phyloP scores from a whole-genome alignment of 257 asterid species.

The Hygrophila difformis region DNA sequence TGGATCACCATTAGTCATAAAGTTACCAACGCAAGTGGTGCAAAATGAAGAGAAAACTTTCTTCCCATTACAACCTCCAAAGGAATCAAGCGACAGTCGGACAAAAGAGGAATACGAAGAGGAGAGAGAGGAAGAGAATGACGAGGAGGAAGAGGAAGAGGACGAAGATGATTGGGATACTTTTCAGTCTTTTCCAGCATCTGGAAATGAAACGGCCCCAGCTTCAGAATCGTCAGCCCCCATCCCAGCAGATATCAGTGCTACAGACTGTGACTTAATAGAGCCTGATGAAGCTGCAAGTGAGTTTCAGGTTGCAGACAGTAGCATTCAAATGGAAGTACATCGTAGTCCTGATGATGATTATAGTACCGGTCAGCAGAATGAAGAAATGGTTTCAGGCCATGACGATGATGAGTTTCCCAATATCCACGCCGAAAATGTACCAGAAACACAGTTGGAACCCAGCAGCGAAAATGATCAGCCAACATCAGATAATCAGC shows the following conservation, averaged over 20 bases:
- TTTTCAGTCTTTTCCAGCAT: conserved; percentile 91
- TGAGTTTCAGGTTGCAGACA: conserved; percentile 12
- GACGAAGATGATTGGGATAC: conserved; percentile 95
- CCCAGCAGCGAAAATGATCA: conserved; percentile 12
- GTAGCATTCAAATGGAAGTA: conserved; percentile 22
- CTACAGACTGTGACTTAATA: conserved; percentile 19
- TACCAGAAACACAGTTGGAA: conserved; percentile 14
- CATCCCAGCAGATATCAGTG: conserved; percentile 17
- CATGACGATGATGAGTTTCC: conserved; percentile 13
- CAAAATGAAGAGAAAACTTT: conserved; percentile 25
- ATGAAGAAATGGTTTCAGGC: conserved; percentile 14
- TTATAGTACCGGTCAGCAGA: conserved; percentile 13
- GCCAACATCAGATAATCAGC: conserved; percentile 19
- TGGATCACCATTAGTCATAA: conserved; percentile 53
- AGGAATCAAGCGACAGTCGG: conserved; percentile 27
- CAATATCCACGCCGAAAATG: conserved; percentile 19
- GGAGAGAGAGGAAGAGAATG: conserved; percentile 59
- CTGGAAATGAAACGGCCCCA: conserved; percentile 38
- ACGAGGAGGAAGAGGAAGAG: conserved; percentile 43
- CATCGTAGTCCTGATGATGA: conserved; percentile 17
- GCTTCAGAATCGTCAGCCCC: conserved; percentile 32
- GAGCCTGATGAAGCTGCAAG: conserved; percentile 24
- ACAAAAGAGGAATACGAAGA: conserved; percentile 43
- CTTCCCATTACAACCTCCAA: conserved; percentile 29
- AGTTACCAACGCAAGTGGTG: conserved; percentile 52